phyloP scores from a whole-genome alignment of 78 protist genomes.

The Isochrysis galbana region DNA sequence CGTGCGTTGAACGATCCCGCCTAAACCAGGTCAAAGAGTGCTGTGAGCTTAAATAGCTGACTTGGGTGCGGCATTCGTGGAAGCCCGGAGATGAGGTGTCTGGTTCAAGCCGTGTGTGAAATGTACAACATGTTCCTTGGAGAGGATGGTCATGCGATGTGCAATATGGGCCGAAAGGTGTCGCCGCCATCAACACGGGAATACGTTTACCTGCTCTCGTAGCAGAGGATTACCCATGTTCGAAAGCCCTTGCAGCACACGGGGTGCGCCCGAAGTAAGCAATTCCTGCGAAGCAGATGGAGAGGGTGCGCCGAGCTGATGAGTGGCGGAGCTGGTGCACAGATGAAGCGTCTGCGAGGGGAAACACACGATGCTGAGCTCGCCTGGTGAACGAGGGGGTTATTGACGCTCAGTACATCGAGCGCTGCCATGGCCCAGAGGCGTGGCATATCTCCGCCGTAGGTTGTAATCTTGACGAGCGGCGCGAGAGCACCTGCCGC shows the following conservation, averaged over 20 bases:
- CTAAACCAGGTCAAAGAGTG: background rate
- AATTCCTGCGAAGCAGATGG: background rate
- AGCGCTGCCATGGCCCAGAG: background rate
- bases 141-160: too few relatives aligned
- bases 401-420: background rate
- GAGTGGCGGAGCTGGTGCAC: too few relatives aligned
- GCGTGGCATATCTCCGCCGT: background rate
- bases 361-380: background rate
- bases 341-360: too few relatives aligned
- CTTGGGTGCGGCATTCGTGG: too few relatives aligned
- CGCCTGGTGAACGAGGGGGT: background rate
- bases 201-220: background rate
- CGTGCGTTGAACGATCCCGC: background rate
- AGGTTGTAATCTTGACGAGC: background rate
- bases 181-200: too few relatives aligned
- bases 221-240: background rate
- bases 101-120: too few relatives aligned
- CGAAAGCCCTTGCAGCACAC: background rate
- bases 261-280: background rate
- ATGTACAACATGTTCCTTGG: too few relatives aligned
- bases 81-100: too few relatives aligned
- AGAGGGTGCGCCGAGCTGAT: background rate
- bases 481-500: background rate
- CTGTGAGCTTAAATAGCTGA: background rate
- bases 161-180: too few relatives aligned